These are phyloP conservation scores for Castanopsis chinensis DNA, from an alignment of 306 rosid genomes.

Conservation along the genomic window DNA sequence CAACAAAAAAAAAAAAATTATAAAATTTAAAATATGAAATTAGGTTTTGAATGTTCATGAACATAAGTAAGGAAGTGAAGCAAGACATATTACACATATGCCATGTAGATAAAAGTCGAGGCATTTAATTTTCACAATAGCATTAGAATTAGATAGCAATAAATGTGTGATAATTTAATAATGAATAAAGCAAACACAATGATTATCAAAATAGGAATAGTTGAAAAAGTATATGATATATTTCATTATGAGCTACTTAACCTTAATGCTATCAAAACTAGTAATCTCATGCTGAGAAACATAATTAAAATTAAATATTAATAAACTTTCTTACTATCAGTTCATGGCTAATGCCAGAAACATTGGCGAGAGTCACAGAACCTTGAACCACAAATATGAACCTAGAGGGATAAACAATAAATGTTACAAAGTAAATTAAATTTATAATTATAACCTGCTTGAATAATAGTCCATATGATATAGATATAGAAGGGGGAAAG, in stretches of 20 bases:
- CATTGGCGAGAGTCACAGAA: constrained; percentile 45
- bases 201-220: background rate
- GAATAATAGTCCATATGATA: constrained; percentile 7
- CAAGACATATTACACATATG: background rate
- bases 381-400: constrained; percentile 90
- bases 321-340: constrained; percentile 49
- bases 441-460: constrained; percentile 8
- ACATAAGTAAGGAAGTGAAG: background rate
- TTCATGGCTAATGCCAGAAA: constrained; percentile 35
- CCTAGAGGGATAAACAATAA: constrained; percentile 43
- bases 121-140: background rate
- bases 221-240: background rate
- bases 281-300: constrained; percentile 12
- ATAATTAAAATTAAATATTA: constrained; percentile 4
- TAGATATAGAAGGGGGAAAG: background rate
- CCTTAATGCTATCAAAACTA: constrained; percentile 5
- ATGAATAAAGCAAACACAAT: background rate
- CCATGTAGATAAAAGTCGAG: background rate
- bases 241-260: background rate
- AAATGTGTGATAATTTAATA: background rate
- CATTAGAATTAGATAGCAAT: background rate
- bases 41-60: background rate
- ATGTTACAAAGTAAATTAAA: constrained; percentile 20
- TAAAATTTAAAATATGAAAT: background rate
- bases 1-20: background rate